phyloP scores from a whole-genome alignment of 208 protist genomes.

The Acanthamoeba lenticulata region DNA sequence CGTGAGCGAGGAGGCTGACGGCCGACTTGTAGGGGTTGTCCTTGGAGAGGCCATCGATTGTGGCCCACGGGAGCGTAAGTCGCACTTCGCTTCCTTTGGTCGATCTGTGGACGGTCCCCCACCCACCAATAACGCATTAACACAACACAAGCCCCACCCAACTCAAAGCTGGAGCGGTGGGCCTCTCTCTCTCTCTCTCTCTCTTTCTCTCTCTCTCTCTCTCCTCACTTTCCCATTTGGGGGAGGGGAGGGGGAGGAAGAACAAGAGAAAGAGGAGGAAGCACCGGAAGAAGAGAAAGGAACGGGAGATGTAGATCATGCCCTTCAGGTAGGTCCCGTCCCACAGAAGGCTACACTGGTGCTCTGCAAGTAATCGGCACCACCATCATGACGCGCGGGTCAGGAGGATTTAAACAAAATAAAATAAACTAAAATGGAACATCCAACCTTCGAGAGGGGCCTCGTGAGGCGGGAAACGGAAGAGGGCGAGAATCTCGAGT shows the following conservation, averaged over 20 bases:
- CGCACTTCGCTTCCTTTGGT: constrained; percentile 24
- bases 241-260: too few species aligned
- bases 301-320: background rate
- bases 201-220: too few species aligned
- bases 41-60: background rate
- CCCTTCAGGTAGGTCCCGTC: constrained; percentile 18
- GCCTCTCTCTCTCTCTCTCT: too few species aligned
- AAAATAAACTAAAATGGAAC: too few species aligned
- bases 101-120: too few species aligned
- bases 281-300: constrained; percentile 18
- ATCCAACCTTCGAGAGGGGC: background rate
- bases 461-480: background rate
- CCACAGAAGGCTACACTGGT: background rate
- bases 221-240: too few species aligned
- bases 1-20: background rate
- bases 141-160: background rate
- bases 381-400: background rate
- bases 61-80: background rate
- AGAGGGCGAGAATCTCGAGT: background rate
- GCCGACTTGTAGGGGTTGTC: constrained; percentile 10
- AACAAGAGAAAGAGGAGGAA: too few species aligned
- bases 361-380: background rate
- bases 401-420: too few species aligned
- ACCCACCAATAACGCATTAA: background rate
- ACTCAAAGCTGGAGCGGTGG: too few species aligned